Base-by-base conservation (phyloP, 2,329 filamentous ascomycete species). In the Scytalidium sp. region DNA sequence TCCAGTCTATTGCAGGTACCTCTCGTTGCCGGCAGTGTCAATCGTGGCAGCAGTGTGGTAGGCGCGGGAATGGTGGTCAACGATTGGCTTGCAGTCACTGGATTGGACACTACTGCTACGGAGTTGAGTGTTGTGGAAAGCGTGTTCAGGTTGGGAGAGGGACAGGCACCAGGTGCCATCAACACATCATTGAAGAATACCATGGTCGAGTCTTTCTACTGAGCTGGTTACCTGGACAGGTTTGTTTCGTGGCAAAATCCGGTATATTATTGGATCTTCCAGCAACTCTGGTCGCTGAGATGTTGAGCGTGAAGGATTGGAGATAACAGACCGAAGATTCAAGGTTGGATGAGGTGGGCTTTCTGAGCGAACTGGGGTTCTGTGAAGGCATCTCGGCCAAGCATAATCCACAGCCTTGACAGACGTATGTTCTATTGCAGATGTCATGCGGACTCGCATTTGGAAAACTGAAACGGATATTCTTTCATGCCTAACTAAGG, bases 191-290 rank as follows among this genome's bases (percentile, higher is more conserved):
- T 97, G 77, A 97, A 97, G 82, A 93, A 97, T 70, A 94, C 91
- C 58, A 96, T 99, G 83, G 94, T 99, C 55, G 94, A 99, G 78
- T 96, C 90, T 64, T 99, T 97, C 76, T 99, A 99, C 77, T 99
- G 80, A 79, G 63, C 39, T 42, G 7, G 42, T 45, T 36, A 7
- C 32, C 13, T 36, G 32, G 32, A 8, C 7, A n/a, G 8, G 5
- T n/a, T 15, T 36, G 13, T 36, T 36, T 15, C 17, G n/a, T n/a
- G n/a, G n/a, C n/a, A n/a, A n/a, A n/a, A n/a, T n/a, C n/a, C n/a
- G n/a, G n/a, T n/a, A n/a, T n/a, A n/a, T n/a, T n/a, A 36, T 36
- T n/a, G 13, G 32, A 10, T 36, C 13, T 36, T n/a, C 32, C 17
- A 36, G 17, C 13, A n/a, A 36, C 15, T 36, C 13, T 36, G 5